A percentile compares a stretch with the other conserved stretches of the same genome.
Conservation (phyloP, 2,329 filamentous ascomycete species). For the Aspergillus tanneri region DNA sequence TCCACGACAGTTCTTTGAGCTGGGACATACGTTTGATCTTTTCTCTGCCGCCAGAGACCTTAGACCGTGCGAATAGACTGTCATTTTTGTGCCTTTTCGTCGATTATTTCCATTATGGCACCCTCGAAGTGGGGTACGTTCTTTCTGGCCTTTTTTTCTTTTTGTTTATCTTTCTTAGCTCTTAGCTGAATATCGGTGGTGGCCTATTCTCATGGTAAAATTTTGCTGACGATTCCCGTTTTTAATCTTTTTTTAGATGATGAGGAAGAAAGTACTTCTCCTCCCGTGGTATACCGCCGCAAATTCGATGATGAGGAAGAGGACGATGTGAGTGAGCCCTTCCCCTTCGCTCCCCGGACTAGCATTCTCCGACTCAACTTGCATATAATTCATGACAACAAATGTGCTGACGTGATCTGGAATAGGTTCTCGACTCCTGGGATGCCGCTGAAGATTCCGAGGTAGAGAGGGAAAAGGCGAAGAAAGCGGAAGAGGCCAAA, state of each 20-base stretch:
- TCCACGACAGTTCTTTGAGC: constrained; percentile 5
- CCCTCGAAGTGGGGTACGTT: constrained; percentile 53
- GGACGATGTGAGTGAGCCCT: constrained; percentile 64
- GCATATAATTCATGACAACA: not conserved
- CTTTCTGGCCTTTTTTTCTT: constrained; percentile 1
- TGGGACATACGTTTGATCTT: not conserved
- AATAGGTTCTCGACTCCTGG: constrained; percentile 90
- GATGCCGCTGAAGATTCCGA: constrained; percentile 96
- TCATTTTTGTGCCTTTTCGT: constrained; percentile 11
- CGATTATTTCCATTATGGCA: constrained; percentile 39
- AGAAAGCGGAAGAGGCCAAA: constrained; percentile 80
- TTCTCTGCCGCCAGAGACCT: not conserved
- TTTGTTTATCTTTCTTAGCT: too few relatives aligned
- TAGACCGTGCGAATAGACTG: constrained; percentile 4
- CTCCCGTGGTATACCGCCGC: constrained; percentile 52
- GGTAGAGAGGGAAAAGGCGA: constrained; percentile 90
- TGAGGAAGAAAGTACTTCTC: constrained; percentile 55
- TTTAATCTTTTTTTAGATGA: constrained; percentile 31
- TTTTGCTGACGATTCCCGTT: constrained; percentile 9
- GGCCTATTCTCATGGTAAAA: too few relatives aligned
- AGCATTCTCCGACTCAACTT: not conserved
- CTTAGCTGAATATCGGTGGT: too few relatives aligned
- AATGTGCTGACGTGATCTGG: not conserved
- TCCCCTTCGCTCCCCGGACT: not conserved
- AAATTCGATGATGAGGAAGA: constrained; percentile 94